Conservation (phyloP, 805 yeast genomes). For the Saccharomyces cerevisiae region DNA sequence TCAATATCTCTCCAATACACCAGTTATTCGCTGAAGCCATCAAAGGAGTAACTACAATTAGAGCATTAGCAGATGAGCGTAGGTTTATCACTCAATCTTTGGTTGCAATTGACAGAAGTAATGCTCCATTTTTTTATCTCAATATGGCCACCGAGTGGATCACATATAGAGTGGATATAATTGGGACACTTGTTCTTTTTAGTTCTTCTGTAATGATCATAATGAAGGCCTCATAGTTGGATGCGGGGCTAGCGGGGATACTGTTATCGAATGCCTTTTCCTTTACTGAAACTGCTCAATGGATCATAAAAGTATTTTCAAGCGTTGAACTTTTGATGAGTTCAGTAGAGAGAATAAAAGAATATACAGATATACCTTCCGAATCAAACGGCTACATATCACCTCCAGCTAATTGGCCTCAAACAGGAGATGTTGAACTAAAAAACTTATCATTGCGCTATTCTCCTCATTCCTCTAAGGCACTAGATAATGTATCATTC, state of each 20-base stretch:
- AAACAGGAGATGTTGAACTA: slow-evolving; percentile 62
- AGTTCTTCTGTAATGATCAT: slow-evolving; percentile 49
- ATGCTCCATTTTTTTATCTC: slow-evolving; percentile 77
- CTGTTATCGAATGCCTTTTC: slow-evolving; percentile 80
- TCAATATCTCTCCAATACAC: slow-evolving; percentile 84
- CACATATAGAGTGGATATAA: slow-evolving; percentile 62
- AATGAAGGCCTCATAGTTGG: slow-evolving; percentile 32
- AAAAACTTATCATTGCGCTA: slow-evolving; percentile 67
- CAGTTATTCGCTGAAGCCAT: slow-evolving; percentile 86
- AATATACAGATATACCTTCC: slow-evolving; percentile 43
- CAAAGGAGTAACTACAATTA: slow-evolving; percentile 76
- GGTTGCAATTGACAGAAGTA: slow-evolving; percentile 64
- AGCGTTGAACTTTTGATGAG: slow-evolving; percentile 87
- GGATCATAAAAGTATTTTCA: slow-evolving; percentile 84
- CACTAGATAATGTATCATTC: slow-evolving; percentile 74
- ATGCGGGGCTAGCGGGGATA: slow-evolving; percentile 88
- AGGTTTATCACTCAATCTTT: slow-evolving; percentile 51
- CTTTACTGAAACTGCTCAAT: slow-evolving; percentile 73
- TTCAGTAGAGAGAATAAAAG: slow-evolving; percentile 83
- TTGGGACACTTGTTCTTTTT: slow-evolving; percentile 69
- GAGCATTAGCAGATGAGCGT: slow-evolving; percentile 84
- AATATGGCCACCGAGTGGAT: slow-evolving; percentile 92
- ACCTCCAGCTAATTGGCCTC: slow-evolving; percentile 79
- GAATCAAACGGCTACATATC: slow-evolving; percentile 45
- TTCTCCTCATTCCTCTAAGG: slow-evolving; percentile 76